A percentile compares a stretch with the other conserved stretches of the same genome.
These are phyloP conservation scores for Collybiopsis luxurians DNA, from an alignment of 768 basidiomycete genomes.

Conservation along the genomic window DNA sequence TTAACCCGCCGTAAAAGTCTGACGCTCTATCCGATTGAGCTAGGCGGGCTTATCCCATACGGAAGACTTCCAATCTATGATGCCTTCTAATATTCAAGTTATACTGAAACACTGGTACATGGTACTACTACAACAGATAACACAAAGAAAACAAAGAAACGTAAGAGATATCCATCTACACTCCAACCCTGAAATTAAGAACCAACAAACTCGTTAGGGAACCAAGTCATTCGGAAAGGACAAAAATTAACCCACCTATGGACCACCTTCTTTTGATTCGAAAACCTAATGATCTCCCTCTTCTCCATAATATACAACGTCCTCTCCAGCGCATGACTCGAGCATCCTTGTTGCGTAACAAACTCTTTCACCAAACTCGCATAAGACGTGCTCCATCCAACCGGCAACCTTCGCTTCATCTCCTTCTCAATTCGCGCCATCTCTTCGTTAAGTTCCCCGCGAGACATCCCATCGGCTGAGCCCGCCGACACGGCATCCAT, in stretches of 20 bases:
- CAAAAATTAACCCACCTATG: conserved; percentile 27
- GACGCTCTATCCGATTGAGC: conserved; percentile 68
- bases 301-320: conserved; percentile 93
- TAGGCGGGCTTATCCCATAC: conserved; percentile 43
- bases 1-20: conserved; percentile 43
- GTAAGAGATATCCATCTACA: neutral
- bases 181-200: neutral
- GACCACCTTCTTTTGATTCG: conserved; percentile 55
- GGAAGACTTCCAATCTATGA: neutral
- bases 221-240: neutral
- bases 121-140: neutral
- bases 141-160: neutral
- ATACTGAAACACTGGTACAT: no score
- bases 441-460: conserved; percentile 91
- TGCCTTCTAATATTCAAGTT: no score
- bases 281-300: conserved; percentile 91
- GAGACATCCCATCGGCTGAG: conserved; percentile 87
- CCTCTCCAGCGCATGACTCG: conserved; percentile 86
- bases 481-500: conserved; percentile 99
- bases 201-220: no score
- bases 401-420: conserved; percentile 75
- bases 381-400: conserved; percentile 97
- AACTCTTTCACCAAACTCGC: conserved; percentile 92
- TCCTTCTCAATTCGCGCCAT: conserved; percentile 89
- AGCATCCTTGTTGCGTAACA: conserved; percentile 88